Evolutionary conservation across 768 basidiomycete genomes (phyloP), one percentile per base, ranked within the genome.

Genomic region (Pleurotus platypus): DNA sequence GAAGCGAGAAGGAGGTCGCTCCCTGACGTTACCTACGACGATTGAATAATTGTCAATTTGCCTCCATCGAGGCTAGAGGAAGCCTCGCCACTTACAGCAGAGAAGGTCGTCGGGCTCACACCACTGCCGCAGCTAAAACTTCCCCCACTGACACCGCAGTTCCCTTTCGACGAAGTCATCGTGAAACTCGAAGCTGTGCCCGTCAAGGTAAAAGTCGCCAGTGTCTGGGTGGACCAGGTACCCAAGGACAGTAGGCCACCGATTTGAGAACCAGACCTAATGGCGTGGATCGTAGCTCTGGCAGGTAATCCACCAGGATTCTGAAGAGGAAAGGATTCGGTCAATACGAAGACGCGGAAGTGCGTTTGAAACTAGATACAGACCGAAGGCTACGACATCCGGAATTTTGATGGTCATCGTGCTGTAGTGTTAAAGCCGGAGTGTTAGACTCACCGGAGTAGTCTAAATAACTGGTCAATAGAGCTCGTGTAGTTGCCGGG

Each of bases 161-260:
- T 71, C 12, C 85, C 85, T 66, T 85, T 85, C 9, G 80, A 82
- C 20, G 82, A 82, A 22, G 73, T 73, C 72, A 86, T 72, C 8
- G 81, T 84, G 70, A 85, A 84, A 62, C 78, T 76, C 6, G 73
- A 72, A 20, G 74, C 62, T 15, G 75, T 70, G 30, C 82, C 81
- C 6, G 78, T 74, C 26, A 81, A 58, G 1, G 78, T 79, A 62
- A 77, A 80, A 2, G 83, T 84, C 11, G 82, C 84, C 35, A 78
- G 71, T 6, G 83, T 84, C 66, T 85, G 84, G 8, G 79, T 80
- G 6, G 81, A 83, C 82, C 82, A 85, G 11, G 81, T 85, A 16
- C 82, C 85, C 6, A 62, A 64, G 1, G 80, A 75, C 40, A 86
- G 73, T 20, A 86, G 75, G 12, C 82, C 84, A 6, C 84, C 84